A percentile compares a stretch with the other conserved stretches of the same genome.
phyloP scores from a whole-genome alignment of 1,284 basidiomycete genomes.

The Fistulinella cinereoalba region DNA sequence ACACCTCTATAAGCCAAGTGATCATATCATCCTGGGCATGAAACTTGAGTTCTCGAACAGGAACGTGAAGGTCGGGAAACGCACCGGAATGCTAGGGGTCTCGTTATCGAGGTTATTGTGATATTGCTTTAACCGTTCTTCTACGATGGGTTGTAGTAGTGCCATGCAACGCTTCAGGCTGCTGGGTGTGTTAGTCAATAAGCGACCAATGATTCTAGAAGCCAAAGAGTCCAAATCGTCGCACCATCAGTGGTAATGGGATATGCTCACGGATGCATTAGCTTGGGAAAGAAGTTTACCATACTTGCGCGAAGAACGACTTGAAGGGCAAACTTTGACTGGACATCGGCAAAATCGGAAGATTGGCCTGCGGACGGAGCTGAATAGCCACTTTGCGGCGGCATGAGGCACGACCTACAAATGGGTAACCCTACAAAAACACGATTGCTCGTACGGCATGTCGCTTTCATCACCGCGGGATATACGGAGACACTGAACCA shows the following conservation, averaged over 20 bases:
- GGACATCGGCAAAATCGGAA: slow-evolving; percentile 33
- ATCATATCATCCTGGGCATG: slow-evolving; percentile 43
- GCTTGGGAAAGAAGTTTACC: slow-evolving; percentile 32
- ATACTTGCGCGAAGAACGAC: slow-evolving; percentile 32
- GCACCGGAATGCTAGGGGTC: slow-evolving; percentile 22
- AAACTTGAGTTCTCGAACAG: slow-evolving; percentile 6
- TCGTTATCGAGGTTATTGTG: slow-evolving; percentile 13
- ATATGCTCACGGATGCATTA: slow-evolving; percentile 34
- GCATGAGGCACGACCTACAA: slow-evolving; percentile 32
- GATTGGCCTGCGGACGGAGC: slow-evolving; percentile 25
- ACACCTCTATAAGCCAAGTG: slow-evolving; percentile 45
- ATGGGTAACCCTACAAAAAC: slow-evolving; percentile 44
- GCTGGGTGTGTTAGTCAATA: slow-evolving; percentile 34
- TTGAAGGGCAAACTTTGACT: slow-evolving; percentile 34
- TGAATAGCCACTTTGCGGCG: slow-evolving; percentile 8
- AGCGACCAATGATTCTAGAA: slow-evolving; percentile 32
- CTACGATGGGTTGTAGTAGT: slow-evolving; percentile 32
- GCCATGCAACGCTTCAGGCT: slow-evolving; percentile 32
- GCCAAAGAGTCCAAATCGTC: slow-evolving; percentile 15
- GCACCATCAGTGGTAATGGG: slow-evolving; percentile 4
- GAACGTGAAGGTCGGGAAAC: slow-evolving; percentile 11
- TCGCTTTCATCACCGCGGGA: slow-evolving; percentile 30
- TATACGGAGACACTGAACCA: slow-evolving; percentile 33
- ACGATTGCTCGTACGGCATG: slow-evolving; percentile 41
- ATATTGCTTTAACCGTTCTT: slow-evolving; percentile 28